Evolutionary conservation across 2,329 filamentous ascomycete species (phyloP).

Genomic region (Colletotrichum simmondsii): DNA sequence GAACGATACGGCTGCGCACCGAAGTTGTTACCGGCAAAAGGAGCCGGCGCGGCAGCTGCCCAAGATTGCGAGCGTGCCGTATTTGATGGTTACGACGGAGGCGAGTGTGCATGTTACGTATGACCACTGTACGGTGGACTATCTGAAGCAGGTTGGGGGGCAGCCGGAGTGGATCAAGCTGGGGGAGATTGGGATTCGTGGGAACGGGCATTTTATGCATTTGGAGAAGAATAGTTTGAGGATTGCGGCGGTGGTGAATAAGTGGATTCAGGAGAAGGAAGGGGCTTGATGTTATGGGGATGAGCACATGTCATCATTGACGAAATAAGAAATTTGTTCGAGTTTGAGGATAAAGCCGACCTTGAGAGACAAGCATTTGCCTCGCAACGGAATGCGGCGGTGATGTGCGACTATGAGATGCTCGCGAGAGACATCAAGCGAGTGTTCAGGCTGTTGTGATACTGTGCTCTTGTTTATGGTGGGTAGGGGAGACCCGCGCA

Average conservation of each 20-base stretch:
- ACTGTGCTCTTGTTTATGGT: too few species aligned
- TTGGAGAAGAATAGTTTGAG: slow-evolving; percentile 62
- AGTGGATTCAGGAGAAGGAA: slow-evolving; percentile 46
- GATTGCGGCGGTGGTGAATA: slow-evolving; percentile 50
- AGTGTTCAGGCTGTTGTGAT: too few species aligned
- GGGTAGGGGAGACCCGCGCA: too few species aligned
- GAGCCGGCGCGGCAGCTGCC: slow-evolving; percentile 50
- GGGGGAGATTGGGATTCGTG: slow-evolving; percentile 53
- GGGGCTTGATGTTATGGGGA: background rate
- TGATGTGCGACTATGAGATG: too few species aligned
- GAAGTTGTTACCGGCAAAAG: slow-evolving; percentile 27
- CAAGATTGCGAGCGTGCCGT: slow-evolving; percentile 59
- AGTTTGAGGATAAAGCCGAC: too few species aligned
- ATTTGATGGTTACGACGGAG: slow-evolving; percentile 61
- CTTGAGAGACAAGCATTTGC: too few species aligned
- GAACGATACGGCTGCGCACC: slow-evolving; percentile 11
- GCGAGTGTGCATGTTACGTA: slow-evolving; percentile 65
- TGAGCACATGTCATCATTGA: too few species aligned
- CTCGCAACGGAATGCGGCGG: too few species aligned
- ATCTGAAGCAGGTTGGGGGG: slow-evolving; percentile 63
- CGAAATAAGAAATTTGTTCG: too few species aligned
- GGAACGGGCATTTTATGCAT: slow-evolving; percentile 67
- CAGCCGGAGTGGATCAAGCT: slow-evolving; percentile 56
- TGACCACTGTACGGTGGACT: slow-evolving; percentile 65
- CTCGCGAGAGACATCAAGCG: too few species aligned